Percentiles rank a stretch among this genome's conserved stretches.
Evolutionary conservation across 768 basidiomycete species (phyloP).

Genomic region (Strobilomyces echinocephalus): DNA sequence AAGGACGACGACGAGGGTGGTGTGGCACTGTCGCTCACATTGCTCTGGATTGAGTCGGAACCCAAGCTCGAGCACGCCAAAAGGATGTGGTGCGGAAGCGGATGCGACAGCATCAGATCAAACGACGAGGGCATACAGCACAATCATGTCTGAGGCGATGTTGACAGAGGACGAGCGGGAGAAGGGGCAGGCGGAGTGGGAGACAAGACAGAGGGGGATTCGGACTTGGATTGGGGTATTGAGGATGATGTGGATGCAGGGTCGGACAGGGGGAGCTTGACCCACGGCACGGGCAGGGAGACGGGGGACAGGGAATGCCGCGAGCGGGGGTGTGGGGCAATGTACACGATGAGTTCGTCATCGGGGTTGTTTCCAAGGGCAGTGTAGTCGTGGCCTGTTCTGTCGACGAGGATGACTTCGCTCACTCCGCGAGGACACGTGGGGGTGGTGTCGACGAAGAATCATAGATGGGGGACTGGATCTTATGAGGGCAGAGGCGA

Average conservation of each 20-base stretch:
- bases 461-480: slow-evolving; percentile 1
- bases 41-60: slow-evolving; percentile 15
- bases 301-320: slow-evolving; percentile 10
- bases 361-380: slow-evolving; percentile 20
- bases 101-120: slow-evolving; percentile 20
- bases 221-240: slow-evolving; percentile 55
- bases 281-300: slow-evolving; percentile 9
- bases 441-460: slow-evolving; percentile 42
- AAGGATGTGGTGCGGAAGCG: slow-evolving; percentile 18
- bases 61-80: slow-evolving; percentile 17
- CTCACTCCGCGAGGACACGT: slow-evolving; percentile 6
- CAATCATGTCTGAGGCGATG: slow-evolving; percentile 49
- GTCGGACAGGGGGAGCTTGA: slow-evolving; percentile 21
- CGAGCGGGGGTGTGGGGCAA: slow-evolving; percentile 63
- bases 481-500: neutral
- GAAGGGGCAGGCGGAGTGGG: slow-evolving; percentile 35
- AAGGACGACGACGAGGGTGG: neutral
- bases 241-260: slow-evolving; percentile 33
- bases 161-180: slow-evolving; percentile 37
- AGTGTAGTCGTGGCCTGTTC: slow-evolving; percentile 10
- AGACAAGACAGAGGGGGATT: slow-evolving; percentile 57
- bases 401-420: slow-evolving; percentile 24
- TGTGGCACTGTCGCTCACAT: slow-evolving; percentile 26
- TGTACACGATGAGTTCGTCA: slow-evolving; percentile 67
- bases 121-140: slow-evolving; percentile 37